phyloP scores from a whole-genome alignment of 2,329 filamentous ascomycete genomes.

The Alternaria rosae region DNA sequence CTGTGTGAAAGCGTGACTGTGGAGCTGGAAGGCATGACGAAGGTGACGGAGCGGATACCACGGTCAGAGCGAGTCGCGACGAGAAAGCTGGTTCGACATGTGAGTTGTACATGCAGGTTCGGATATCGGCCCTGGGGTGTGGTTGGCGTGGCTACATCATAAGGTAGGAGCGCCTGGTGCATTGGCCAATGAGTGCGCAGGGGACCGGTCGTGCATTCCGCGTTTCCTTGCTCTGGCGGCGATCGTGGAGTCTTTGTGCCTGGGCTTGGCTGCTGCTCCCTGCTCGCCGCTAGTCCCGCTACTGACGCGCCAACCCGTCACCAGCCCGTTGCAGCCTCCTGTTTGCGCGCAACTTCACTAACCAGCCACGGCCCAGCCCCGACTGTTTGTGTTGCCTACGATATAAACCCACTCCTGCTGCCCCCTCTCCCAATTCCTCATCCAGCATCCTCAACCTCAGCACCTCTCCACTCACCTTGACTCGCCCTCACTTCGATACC shows the following conservation, averaged over 20 bases:
- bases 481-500: slow-evolving; percentile 19
- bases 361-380: slow-evolving; percentile 25
- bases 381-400: slow-evolving; percentile 6
- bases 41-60: neutral
- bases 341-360: slow-evolving; percentile 17
- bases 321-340: slow-evolving; percentile 10
- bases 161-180: slow-evolving; percentile 11
- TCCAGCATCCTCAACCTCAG: slow-evolving; percentile 19
- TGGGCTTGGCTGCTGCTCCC: slow-evolving; percentile 18
- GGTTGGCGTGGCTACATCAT: slow-evolving; percentile 28
- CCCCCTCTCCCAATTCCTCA: slow-evolving; percentile 7
- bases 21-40: neutral
- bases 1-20: slow-evolving; percentile 10
- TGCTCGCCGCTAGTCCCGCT: slow-evolving; percentile 8
- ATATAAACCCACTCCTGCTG: slow-evolving; percentile 27
- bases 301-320: slow-evolving; percentile 19
- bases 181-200: slow-evolving; percentile 24
- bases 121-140: slow-evolving; percentile 11
- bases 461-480: slow-evolving; percentile 19
- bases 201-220: slow-evolving; percentile 2
- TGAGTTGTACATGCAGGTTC: slow-evolving; percentile 30
- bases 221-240: slow-evolving; percentile 22
- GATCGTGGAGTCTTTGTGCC: slow-evolving; percentile 20
- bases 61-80: neutral
- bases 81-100: slow-evolving; percentile 4